Evolutionary conservation across 306 rosid species (phyloP), one percentile per base, ranked within the genome.

Genomic region (Vicia villosa): DNA sequence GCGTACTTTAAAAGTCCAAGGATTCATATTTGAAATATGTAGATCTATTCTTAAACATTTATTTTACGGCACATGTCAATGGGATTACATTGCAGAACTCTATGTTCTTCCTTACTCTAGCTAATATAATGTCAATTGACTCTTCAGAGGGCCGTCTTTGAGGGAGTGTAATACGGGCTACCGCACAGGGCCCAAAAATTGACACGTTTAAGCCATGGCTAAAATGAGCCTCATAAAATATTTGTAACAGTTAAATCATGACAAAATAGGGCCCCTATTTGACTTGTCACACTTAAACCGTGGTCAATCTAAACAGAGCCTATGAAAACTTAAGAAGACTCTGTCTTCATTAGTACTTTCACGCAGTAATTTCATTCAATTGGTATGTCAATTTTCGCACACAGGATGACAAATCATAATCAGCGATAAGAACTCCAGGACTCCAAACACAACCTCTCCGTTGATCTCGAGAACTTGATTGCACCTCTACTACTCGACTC

Each of bases 321-420:
- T 7, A 8, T 2, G 9, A 32, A 1, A 32, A 32, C 37, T 32
- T 6, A 32, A 32, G 37, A 32, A 8, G 9, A 0, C 37, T 32
- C 8, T 6, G 2, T 9, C 37, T 32, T 32, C 9, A 6, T 20
- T 17, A 58, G 63, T 57, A 37, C 36, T 16, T 37, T 57, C 56
- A 22, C 21, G 11, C 54, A 34, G 36, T 37, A 66, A 46, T 38
- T 66, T 66, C 67, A 52, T 38, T 51, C 6, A 43, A 69, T 0
- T 28, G 58, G 14, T 75, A 3, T 41, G 38, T 54, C 46, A 16
- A 65, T 49, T 78, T 21, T 20, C 59, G 58, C 24, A 17, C 20
- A 21, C 43, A 26, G 14, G 26, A 65, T 59, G 58, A 17, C 52
- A 41, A 37, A 67, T 28, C 41, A 49, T 41, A 22, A 30, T 30